Evolutionary conservation across 257 asterid genomes (phyloP), one percentile per base, ranked within the genome.

Genomic region (Solanum ossicruentum): DNA sequence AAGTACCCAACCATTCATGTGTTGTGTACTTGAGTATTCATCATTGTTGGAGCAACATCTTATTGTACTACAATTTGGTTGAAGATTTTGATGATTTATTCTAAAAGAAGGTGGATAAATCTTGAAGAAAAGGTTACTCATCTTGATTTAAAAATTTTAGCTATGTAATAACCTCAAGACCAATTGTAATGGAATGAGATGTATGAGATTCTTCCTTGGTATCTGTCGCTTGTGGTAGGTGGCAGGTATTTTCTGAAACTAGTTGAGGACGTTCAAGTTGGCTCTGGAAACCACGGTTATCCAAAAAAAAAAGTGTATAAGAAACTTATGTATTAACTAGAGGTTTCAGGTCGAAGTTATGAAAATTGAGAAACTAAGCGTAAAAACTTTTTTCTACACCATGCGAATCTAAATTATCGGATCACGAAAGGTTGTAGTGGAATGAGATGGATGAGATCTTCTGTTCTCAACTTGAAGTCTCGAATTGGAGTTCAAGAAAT

Each of bases 51-150:
- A 70, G 83, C 92, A 86, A 83, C 91, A 88, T 86, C 85, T 86
- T 54, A 85, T 81, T 72, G 85, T 5, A 51, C 41, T 43, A 28
- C 75, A 84, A 58, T 52, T 79, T 60, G n/a, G 20, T 41, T 73
- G 54, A 13, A 39, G 32, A 0, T 84, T 87, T 45, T 41, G 83
- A 61, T 87, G 83, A 6, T 41, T n/a, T 81, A 43, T n/a, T 60
- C 43, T 54, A 10, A 81, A 54, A 61, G 84, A 54, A 47, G 87
- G 18, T 32, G 87, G 87, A 65, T 90, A 81, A 41, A 81, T 47
- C 26, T 87, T 61, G 41, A 89, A 83, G 73, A 85, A 84, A 45
- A 90, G 83, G 21, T 82, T 72, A 47, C 88, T 86, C 91, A 88
- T 88, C 70, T 79, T 21, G 77, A 12, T 81, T 36, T 36, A 32